Base-by-base conservation (phyloP, 2,329 filamentous ascomycete genomes). In the Pseudogymnoascus sp. region DNA sequence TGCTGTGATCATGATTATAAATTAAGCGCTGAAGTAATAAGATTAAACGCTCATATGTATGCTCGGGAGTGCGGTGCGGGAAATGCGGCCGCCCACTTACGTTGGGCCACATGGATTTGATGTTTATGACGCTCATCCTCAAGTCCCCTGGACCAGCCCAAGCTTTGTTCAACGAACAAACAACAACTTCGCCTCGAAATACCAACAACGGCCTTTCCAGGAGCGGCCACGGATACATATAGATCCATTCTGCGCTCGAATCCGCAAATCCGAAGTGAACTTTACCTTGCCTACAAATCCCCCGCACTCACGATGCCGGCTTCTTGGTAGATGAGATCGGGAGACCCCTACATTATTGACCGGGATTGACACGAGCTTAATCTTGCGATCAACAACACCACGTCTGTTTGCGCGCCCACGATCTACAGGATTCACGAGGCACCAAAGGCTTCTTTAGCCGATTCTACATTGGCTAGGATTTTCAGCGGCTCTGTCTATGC, bases 101-200 rank as follows among this genome's bases (percentile, higher is more conserved):
- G 28, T 57, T 57, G 51, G 28, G 51, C 51, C 51, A 57, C 51
- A 57, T 57, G 51, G 51, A 57, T 57, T 57, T 57, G 51, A 57
- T 57, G 51, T 57, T 57, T 57, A 57, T 57, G 51, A 57, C 51
- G 51, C 51, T 57, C 51, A 57, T 57, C 51, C 51, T 11, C 51
- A 57, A 54, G 28, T 57, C 51, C 28, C 51, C 51, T 34, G 51
- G 51, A 28, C 21, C 51, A 57, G 16, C 28, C 51, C 51, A 34
- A 57, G 51, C 51, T 57, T 57, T 57, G 51, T 34, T 57, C 51
- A 57, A 57, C 51, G 16, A 57, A 57, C 51, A 57, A 34, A 34
- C 51, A 28, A 54, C 48, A 21, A 57, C 51, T 57, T 57, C 51
- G 16, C 51, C 51, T 34, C 51, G 51, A 57, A 31, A 14, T 34